Evolutionary conservation across 108 stramenopile species (phyloP).

Genomic region (Cyclotella cryptica): DNA sequence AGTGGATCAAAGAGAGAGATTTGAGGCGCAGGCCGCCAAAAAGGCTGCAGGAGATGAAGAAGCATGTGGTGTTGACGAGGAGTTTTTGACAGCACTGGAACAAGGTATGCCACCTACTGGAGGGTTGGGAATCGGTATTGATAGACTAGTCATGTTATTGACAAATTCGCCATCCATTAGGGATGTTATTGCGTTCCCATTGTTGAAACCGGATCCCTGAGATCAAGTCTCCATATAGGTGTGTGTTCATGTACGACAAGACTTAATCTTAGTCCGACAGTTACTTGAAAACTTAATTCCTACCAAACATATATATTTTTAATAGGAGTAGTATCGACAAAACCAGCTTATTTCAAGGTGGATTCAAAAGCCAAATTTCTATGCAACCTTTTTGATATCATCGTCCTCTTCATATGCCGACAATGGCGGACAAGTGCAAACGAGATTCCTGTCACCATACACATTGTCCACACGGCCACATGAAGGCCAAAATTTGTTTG

Average conservation of each 20-base stretch:
- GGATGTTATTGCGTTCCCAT: slow-evolving; percentile 99
- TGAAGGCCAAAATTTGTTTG: slow-evolving; percentile 99
- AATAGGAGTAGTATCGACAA: too few relatives aligned
- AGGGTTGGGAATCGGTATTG: slow-evolving; percentile 98
- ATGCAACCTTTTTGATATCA: slow-evolving; percentile 76
- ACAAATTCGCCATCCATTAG: slow-evolving; percentile 96
- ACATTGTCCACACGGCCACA: slow-evolving; percentile 98
- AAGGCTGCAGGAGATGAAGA: slow-evolving; percentile 97
- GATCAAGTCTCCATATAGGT: not conserved
- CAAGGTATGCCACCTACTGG: slow-evolving; percentile 99
- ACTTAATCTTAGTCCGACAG: too few relatives aligned
- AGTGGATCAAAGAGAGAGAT: slow-evolving; percentile 94
- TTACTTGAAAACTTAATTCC: too few relatives aligned
- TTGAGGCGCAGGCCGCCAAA: slow-evolving; percentile 95
- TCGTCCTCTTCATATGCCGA: slow-evolving; percentile 88
- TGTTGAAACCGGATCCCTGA: slow-evolving; percentile 71
- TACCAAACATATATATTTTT: too few relatives aligned
- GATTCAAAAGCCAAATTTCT: not conserved
- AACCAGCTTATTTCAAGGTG: too few relatives aligned
- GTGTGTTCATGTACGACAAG: too few relatives aligned
- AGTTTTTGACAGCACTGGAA: slow-evolving; percentile 95
- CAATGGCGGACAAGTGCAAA: slow-evolving; percentile 96
- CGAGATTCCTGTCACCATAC: slow-evolving; percentile 97
- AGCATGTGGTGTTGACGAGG: slow-evolving; percentile 98
- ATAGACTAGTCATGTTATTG: slow-evolving; percentile 97